Base-by-base conservation (phyloP, 495 filamentous ascomycete species). In the Pyronema domesticum region DNA sequence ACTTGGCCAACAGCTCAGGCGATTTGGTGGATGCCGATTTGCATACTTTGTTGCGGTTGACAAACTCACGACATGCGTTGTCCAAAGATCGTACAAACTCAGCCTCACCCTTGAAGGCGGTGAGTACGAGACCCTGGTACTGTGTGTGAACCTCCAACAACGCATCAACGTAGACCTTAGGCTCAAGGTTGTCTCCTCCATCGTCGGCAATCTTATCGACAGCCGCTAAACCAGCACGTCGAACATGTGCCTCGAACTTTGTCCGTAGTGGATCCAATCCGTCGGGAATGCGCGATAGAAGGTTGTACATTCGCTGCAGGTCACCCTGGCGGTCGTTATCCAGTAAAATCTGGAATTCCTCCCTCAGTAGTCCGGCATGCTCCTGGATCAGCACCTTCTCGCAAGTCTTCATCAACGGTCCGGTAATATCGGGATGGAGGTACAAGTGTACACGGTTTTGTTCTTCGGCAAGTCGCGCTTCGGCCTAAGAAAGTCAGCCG, bases 11-110 rank as follows among this genome's bases (percentile, higher is more conserved):
- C 48, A 98, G 70, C 66, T 98, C 91, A 0, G 91, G 91, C 3
- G 91, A 95, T 58, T 86, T 87, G 53, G 86, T 89, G 3, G 86
- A 91, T 36, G 85, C 86, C 4, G 82, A 80, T 59, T 89, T 88
- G 77, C 89, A 95, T 43, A 98, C 81, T 59, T 86, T 81, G 66
- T 98, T 98, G 46, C 91, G 80, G 69, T 98, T 98, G 61, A 96
- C 91, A 60, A 95, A 98, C 60, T 98, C 91, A 53, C 88, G 81
- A 70, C 91, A 98, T 35, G 91, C 91, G 68, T 95, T 98, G 58
- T 98, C 91, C 34, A 98, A 72, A 1, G 91, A 95, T 55, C 91
- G 78, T 14, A 95, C 94, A 67, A 98, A 98, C 64, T 98, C 91
- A 3, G 93, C 86, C 65, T 98, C 91, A 51, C 89, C 86, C 51